Conservation (phyloP, 495 filamentous ascomycete genomes). For the Annulohypoxylon stygium region DNA sequence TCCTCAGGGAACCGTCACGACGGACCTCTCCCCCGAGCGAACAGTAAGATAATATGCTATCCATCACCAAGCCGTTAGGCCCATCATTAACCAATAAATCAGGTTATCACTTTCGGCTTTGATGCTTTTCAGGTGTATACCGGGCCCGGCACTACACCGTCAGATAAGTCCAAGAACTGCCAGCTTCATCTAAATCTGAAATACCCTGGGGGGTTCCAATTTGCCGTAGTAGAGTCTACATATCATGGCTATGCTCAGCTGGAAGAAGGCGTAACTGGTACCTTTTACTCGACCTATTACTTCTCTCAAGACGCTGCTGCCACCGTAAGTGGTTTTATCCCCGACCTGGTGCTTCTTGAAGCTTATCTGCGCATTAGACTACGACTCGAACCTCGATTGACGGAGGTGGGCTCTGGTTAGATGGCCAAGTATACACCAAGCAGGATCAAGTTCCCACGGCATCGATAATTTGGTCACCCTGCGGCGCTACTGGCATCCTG, state of each 20-base stretch:
- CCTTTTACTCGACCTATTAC: conserved; percentile 69
- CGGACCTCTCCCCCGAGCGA: conserved; percentile 64
- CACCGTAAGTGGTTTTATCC: conserved; percentile 48
- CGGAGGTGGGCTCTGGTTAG: conserved; percentile 60
- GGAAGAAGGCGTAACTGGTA: conserved; percentile 66
- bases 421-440: conserved; percentile 70
- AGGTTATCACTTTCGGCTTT: conserved; percentile 70
- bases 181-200: conserved; percentile 69
- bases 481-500: conserved; percentile 68
- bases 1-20: conserved; percentile 64
- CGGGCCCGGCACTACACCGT: conserved; percentile 57
- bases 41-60: conserved; percentile 53
- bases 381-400: conserved; percentile 65
- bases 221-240: conserved; percentile 65
- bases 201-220: conserved; percentile 72
- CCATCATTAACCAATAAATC: conserved; percentile 22
- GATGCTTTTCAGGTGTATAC: conserved; percentile 70
- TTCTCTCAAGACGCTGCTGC: conserved; percentile 64
- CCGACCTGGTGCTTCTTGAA: not conserved
- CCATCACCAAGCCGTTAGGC: not conserved
- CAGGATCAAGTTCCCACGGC: conserved; percentile 65
- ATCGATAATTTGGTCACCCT: conserved; percentile 68
- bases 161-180: conserved; percentile 69
- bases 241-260: conserved; percentile 71
- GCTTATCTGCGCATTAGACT: conserved; percentile 47